Conservation (phyloP, 1,284 basidiomycete species). For the Macrocystidia cucumis region DNA sequence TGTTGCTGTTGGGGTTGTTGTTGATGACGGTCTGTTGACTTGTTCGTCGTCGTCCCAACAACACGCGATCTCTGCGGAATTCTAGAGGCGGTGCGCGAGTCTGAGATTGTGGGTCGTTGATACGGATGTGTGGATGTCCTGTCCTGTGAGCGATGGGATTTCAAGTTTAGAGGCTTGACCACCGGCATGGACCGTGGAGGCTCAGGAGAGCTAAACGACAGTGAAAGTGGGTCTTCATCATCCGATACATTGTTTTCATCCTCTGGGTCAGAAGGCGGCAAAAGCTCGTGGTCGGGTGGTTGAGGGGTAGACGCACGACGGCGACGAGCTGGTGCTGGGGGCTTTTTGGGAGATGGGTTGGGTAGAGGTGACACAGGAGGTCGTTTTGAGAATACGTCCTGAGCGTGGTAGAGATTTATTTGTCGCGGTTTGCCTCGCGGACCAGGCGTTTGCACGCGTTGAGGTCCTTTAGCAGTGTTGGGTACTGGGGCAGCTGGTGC, state of each 20-base stretch:
- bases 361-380: slow-evolving; percentile 58
- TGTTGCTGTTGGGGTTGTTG: background rate
- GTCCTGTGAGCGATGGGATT: too few relatives aligned
- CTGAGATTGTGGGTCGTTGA: background rate
- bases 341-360: slow-evolving; percentile 42
- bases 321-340: slow-evolving; percentile 41
- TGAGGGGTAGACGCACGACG: slow-evolving; percentile 16
- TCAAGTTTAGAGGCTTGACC: too few relatives aligned
- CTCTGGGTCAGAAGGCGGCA: background rate
- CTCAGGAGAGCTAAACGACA: slow-evolving; percentile 8
- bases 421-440: slow-evolving; percentile 2
- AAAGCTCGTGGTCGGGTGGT: background rate
- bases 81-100: background rate
- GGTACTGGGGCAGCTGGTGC: slow-evolving; percentile 18
- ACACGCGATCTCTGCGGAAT: background rate
- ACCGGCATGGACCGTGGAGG: too few relatives aligned
- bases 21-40: background rate
- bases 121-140: too few relatives aligned
- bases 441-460: too few relatives aligned
- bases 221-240: slow-evolving; percentile 16
- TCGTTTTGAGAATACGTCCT: slow-evolving; percentile 48
- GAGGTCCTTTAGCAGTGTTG: too few relatives aligned
- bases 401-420: slow-evolving; percentile 13
- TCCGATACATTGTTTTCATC: slow-evolving; percentile 20
- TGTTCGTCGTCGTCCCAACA: background rate